Evolutionary conservation across 2,329 filamentous ascomycete species (phyloP), one percentile per base, ranked within the genome.

Genomic region (Ophiostoma himal-ulmi): DNA sequence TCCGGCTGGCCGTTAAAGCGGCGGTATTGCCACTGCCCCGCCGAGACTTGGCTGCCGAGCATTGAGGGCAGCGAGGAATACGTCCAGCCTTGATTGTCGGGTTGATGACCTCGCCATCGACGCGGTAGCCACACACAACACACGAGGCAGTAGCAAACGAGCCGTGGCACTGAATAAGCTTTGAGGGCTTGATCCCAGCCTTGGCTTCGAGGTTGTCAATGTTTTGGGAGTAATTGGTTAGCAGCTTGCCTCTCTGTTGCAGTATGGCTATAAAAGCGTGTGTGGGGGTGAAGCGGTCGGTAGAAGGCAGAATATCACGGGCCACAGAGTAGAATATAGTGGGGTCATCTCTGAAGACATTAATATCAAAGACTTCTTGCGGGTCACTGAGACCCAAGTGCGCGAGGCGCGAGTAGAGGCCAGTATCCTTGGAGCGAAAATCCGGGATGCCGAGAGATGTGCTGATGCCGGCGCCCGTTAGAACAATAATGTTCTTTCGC

Each of bases 191-290:
- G 72, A 99, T 92, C 30, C 95, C 95, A 0, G 94, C 94, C 76
- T 91, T 89, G 72, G 89, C 86, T 79, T 99, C 94, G 68, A 97
- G 88, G 75, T 97, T 97, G 82, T 99, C 95, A 77, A 99, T 98
- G 79, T 99, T 99, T 78, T 99, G 95, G 0, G 95, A 96, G 82
- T 97, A 99, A 81, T 98, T 97, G 60, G 94, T 98, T 72, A 97
- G 86, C 7, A 99, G 86, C 79, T 97, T 97, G 74, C 87, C 89
- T 79, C 93, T 91, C 75, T 94, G 86, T 79, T 99, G 92, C 48
- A 99, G 86, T 75, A 97, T 85, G 44, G 89, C 88, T 77, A 99
- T 96, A 81, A 99, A 99, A 69, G 91, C 89, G 82, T 99, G 95
- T 0, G 95, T 98, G 0, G 94, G 94, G 0, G 94, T 93, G 82